Percentiles rank a stretch among this genome's conserved stretches.
phyloP scores from a whole-genome alignment of 2,329 filamentous ascomycete species.

The Colletotrichum sp. region DNA sequence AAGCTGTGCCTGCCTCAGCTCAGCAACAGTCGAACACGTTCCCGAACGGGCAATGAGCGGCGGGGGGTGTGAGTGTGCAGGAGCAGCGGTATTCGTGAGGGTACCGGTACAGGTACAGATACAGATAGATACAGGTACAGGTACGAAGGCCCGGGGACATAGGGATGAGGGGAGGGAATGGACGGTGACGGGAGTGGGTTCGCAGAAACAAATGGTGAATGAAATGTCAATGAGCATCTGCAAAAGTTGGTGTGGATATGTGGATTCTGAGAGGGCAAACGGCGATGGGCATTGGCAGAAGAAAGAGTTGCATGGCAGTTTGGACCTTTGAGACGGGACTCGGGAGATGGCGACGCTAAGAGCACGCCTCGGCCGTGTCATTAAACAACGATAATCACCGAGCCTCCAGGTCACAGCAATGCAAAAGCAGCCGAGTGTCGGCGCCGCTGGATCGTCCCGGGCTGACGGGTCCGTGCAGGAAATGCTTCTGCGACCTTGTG shows the following conservation, averaged over 20 bases:
- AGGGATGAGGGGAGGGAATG: neutral
- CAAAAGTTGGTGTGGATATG: neutral
- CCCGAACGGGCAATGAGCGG: neutral
- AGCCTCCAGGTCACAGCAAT: neutral
- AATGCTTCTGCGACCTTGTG: neutral
- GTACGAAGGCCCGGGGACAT: neutral
- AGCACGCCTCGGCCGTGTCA: neutral
- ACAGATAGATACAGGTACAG: neutral
- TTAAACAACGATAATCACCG: slow-evolving; percentile 2
- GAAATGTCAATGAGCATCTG: neutral
- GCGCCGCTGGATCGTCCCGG: neutral
- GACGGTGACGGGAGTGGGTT: neutral
- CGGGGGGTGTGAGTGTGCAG: neutral
- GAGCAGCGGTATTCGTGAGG: neutral
- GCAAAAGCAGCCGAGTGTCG: neutral
- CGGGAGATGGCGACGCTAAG: slow-evolving; percentile 6
- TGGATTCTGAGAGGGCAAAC: neutral
- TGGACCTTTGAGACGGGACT: neutral
- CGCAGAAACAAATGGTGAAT: neutral
- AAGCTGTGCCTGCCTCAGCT: neutral
- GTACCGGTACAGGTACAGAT: neutral
- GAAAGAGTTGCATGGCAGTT: slow-evolving; percentile 3
- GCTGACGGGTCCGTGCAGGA: slow-evolving; percentile 1
- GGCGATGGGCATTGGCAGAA: neutral
- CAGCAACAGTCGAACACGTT: slow-evolving; percentile 10